Evolutionary conservation across 108 stramenopile species (phyloP).

Genomic region (Parietichytrium sp.): DNA sequence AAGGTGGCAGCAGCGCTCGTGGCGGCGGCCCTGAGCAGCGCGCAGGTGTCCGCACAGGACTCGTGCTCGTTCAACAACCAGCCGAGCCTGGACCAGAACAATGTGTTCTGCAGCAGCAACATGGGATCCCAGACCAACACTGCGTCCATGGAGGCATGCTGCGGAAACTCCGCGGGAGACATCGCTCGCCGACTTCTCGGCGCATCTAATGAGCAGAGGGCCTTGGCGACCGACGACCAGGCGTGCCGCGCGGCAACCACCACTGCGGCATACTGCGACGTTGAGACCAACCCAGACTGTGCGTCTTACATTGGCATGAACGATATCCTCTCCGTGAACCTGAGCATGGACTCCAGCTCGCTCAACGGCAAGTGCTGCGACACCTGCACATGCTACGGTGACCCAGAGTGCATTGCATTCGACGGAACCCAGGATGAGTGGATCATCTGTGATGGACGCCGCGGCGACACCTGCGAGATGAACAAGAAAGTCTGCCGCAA

Average conservation of each 20-base stretch:
- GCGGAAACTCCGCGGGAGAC: not conserved
- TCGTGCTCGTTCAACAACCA: no score
- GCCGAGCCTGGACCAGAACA: not conserved
- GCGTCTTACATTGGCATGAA: no score
- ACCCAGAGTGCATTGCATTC: constrained; percentile 35
- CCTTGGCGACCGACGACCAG: not conserved
- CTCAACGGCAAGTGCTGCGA: not conserved
- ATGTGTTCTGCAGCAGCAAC: not conserved
- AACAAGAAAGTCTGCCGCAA: not conserved
- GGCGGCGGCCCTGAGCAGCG: not conserved
- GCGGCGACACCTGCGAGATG: constrained; percentile 21
- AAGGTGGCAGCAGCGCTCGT: not conserved
- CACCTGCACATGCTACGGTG: constrained; percentile 37
- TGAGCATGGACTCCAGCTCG: not conserved
- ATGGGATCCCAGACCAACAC: not conserved
- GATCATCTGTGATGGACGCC: constrained; percentile 23
- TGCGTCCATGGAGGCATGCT: not conserved
- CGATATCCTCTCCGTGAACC: no score
- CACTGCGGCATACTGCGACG: not conserved
- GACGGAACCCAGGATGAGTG: not conserved
- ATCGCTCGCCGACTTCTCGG: not conserved
- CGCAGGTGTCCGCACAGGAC: not conserved
- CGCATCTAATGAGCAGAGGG: no score
- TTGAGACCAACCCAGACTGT: no score
- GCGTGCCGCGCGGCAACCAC: not conserved